phyloP scores from a whole-genome alignment of 208 protist species.

The Blastocrithidia nonstop region DNA sequence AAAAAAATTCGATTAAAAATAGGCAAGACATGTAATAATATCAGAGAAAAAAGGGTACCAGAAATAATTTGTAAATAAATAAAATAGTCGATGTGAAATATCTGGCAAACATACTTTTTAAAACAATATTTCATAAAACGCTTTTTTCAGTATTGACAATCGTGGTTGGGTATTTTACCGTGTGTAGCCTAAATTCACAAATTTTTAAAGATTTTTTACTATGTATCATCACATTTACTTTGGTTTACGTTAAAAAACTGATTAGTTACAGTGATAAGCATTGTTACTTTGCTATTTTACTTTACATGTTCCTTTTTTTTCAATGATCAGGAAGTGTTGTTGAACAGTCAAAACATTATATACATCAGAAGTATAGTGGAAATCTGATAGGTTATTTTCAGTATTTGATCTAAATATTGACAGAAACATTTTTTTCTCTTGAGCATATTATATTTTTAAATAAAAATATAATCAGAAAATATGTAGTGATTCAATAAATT shows the following conservation, averaged over 20 bases:
- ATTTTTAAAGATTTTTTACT: neutral
- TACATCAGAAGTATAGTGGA: neutral
- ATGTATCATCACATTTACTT: slow-evolving; percentile 1
- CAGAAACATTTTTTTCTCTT: neutral
- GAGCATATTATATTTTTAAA: neutral
- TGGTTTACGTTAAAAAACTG: neutral
- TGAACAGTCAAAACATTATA: neutral
- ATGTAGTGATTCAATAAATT: neutral
- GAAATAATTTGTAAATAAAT: too few species aligned
- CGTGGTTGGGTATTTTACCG: too few species aligned
- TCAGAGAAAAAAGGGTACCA: too few species aligned
- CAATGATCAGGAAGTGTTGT: neutral
- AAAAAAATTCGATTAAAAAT: too few species aligned
- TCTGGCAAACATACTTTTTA: neutral
- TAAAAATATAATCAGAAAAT: neutral
- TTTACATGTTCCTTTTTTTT: neutral
- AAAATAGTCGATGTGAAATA: neutral
- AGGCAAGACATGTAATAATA: too few species aligned
- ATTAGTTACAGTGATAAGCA: neutral
- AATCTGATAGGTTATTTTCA: neutral
- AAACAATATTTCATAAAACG: too few species aligned
- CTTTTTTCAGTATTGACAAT: too few species aligned
- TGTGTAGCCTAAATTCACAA: too few species aligned
- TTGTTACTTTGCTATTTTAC: neutral
- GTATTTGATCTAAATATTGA: neutral